Conservation (phyloP, 1,284 basidiomycete genomes). For the Polyporus tsugae region DNA sequence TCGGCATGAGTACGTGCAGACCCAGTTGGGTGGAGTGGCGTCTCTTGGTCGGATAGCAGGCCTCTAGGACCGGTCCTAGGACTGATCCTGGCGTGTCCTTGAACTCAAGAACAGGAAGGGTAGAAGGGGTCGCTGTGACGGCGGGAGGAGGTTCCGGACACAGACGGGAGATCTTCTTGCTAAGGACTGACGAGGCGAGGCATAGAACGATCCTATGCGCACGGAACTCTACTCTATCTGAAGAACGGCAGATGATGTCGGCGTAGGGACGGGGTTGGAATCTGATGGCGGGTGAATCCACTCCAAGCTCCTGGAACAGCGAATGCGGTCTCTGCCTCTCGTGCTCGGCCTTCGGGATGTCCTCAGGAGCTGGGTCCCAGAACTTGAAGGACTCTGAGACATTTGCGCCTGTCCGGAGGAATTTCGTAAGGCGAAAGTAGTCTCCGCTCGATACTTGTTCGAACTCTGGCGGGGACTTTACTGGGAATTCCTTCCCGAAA, state of each 20-base stretch:
- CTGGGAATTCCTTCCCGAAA: conserved; percentile 12
- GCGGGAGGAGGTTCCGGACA: neutral
- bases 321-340: neutral
- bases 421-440: conserved; percentile 25
- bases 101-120: conserved; percentile 12
- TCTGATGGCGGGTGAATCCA: neutral
- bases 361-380: conserved; percentile 10
- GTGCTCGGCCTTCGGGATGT: neutral
- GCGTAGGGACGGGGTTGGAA: conserved; percentile 19
- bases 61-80: conserved; percentile 14
- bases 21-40: neutral
- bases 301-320: neutral
- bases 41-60: conserved; percentile 8
- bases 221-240: conserved; percentile 13
- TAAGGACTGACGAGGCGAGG: conserved; percentile 15
- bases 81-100: neutral
- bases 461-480: conserved; percentile 18
- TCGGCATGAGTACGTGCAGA: neutral
- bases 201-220: conserved; percentile 18
- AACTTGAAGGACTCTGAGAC: conserved; percentile 19
- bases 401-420: conserved; percentile 12
- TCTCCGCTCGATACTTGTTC: conserved; percentile 24
- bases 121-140: neutral
- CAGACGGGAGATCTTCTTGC: conserved; percentile 3
- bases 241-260: conserved; percentile 21